These are phyloP conservation scores for Biscutella laevigata DNA, from an alignment of 441 rosid genomes.

Conservation along the genomic window DNA sequence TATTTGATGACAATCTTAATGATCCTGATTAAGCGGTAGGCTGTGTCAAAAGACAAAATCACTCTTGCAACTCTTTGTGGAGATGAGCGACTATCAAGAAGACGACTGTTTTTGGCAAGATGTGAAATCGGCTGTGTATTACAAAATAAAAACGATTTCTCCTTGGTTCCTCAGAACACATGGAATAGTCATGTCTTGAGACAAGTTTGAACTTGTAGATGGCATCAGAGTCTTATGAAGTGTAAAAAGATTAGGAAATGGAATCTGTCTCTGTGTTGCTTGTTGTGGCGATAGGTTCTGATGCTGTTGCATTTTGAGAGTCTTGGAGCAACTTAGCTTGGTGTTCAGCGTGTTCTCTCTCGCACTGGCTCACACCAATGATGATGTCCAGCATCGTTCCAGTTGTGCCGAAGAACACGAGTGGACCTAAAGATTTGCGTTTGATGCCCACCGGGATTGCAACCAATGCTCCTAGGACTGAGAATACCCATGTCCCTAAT, in stretches of 20 bases:
- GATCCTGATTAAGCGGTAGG: not conserved
- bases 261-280: constrained; percentile 14
- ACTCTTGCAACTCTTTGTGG: not conserved
- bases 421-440: constrained; percentile 58
- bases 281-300: too few relatives aligned
- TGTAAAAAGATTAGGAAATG: not conserved
- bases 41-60: not conserved
- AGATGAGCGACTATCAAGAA: too few relatives aligned
- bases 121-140: too few relatives aligned
- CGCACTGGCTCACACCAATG: constrained; percentile 59
- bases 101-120: too few relatives aligned
- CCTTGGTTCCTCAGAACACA: not conserved
- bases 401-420: constrained; percentile 72
- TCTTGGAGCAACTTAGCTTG: constrained; percentile 44
- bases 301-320: constrained; percentile 13
- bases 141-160: too few relatives aligned
- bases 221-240: not conserved
- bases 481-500: constrained; percentile 71
- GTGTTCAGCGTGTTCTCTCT: constrained; percentile 67
- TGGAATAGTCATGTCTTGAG: not conserved
- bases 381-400: constrained; percentile 76
- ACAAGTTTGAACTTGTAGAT: not conserved
- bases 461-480: constrained; percentile 56
- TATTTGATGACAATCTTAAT: too few relatives aligned
- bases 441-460: constrained; percentile 75